These are phyloP conservation scores for Pleodorina starrii DNA, from an alignment of 139 green algal species.

Conservation along the genomic window DNA sequence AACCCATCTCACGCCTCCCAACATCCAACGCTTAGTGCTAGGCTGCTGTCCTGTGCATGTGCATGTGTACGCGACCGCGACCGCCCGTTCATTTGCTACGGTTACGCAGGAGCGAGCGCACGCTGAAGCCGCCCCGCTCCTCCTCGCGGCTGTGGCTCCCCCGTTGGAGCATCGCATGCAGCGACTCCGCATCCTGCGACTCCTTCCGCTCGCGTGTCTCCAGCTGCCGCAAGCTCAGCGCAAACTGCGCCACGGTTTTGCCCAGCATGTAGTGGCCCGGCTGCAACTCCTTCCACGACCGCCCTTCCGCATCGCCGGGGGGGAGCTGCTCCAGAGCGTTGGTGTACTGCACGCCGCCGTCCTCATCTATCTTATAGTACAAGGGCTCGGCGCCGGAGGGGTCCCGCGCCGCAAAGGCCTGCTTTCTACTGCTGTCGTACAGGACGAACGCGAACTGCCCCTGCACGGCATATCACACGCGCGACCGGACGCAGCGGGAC, in stretches of 20 bases:
- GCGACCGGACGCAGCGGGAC: too few species aligned
- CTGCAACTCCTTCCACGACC: constrained; percentile 75
- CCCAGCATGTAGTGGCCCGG: constrained; percentile 79
- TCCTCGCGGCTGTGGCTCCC: not conserved
- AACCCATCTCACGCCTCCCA: too few species aligned
- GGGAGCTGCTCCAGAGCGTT: constrained; percentile 53
- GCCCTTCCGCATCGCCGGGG: not conserved
- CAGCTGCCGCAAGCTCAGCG: constrained; percentile 80
- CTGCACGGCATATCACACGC: too few species aligned
- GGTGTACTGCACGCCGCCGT: constrained; percentile 66
- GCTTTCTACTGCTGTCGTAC: constrained; percentile 71
- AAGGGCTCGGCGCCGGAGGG: constrained; percentile 67
- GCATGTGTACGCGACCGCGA: too few species aligned
- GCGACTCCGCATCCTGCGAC: constrained; percentile 6
- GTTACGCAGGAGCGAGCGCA: constrained; percentile 23
- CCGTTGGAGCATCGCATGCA: constrained; percentile 7
- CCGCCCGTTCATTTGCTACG: not conserved
- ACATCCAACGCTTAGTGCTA: too few species aligned
- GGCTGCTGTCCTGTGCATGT: too few species aligned
- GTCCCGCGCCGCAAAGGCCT: constrained; percentile 78
- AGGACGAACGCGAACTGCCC: constrained; percentile 84
- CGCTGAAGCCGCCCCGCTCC: not conserved
- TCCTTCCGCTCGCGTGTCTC: constrained; percentile 30
- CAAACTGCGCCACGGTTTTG: constrained; percentile 79
- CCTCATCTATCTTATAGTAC: constrained; percentile 70